Percentiles rank a stretch among this genome's conserved stretches.
Evolutionary conservation across 148 eudicot genomes (phyloP).

Genomic region (Vaccinium darrowii): DNA sequence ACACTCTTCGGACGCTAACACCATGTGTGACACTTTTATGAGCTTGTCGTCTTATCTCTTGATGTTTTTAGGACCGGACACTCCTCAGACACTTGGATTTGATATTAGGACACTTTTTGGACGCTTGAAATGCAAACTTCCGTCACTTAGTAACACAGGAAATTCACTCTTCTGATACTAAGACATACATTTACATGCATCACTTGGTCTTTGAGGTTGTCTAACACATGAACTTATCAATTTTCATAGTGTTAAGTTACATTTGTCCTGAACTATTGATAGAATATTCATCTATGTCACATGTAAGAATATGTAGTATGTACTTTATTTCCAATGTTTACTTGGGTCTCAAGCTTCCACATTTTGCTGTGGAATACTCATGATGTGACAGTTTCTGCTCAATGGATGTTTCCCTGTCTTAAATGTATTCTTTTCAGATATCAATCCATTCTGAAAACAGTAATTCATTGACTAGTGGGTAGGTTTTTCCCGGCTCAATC

Average conservation of each 20-base stretch:
- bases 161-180: neutral
- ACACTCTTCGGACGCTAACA: neutral
- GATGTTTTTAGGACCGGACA: neutral
- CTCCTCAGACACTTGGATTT: neutral
- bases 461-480: neutral
- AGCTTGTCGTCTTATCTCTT: neutral
- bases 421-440: too few species aligned
- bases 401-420: neutral
- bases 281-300: neutral
- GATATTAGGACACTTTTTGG: neutral
- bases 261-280: neutral
- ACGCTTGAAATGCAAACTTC: neutral
- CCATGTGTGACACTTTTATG: neutral
- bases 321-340: neutral
- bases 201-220: slow-evolving; percentile 6
- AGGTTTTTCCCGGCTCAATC: neutral
- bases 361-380: neutral
- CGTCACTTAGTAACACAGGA: neutral
- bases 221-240: neutral
- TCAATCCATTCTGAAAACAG: neutral
- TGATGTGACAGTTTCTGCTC: neutral
- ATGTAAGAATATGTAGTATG: neutral
- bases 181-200: neutral
- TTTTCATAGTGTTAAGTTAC: neutral
- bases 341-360: neutral